Conservation (phyloP, 2,329 filamentous ascomycete species). For the Sclerotinia borealis region DNA sequence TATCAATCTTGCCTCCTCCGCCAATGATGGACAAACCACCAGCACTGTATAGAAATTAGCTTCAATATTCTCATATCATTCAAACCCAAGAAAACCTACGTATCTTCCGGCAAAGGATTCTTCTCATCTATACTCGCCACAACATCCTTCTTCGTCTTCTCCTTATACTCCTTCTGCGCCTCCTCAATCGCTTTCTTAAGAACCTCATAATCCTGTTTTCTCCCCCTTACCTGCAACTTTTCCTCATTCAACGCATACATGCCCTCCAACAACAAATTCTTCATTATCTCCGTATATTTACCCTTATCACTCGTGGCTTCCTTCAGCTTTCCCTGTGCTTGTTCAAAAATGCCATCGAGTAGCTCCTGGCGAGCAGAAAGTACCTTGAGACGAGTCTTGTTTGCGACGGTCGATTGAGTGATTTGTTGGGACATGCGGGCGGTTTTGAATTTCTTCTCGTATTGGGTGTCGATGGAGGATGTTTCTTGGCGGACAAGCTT, state of each 20-base stretch:
- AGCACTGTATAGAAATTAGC: conserved; percentile 48
- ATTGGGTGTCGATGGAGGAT: conserved; percentile 80
- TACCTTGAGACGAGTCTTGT: conserved; percentile 89
- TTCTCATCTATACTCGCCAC: conserved; percentile 69
- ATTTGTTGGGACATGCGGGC: conserved; percentile 98
- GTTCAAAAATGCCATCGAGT: conserved; percentile 82
- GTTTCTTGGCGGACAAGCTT: conserved; percentile 97
- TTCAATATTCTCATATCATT: neutral
- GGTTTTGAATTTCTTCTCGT: conserved; percentile 99
- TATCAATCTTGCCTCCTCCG: conserved; percentile 86
- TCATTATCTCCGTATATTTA: conserved; percentile 71
- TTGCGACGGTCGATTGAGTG: conserved; percentile 89
- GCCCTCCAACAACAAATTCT: conserved; percentile 80
- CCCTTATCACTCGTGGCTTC: conserved; percentile 60
- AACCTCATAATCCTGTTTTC: conserved; percentile 71
- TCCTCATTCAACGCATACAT: conserved; percentile 82
- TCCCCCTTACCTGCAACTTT: conserved; percentile 65
- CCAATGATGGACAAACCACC: conserved; percentile 79
- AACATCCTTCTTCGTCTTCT: conserved; percentile 63
- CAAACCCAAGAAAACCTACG: conserved; percentile 51
- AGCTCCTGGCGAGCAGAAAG: conserved; percentile 83
- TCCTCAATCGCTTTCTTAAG: conserved; percentile 73
- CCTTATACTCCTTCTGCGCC: conserved; percentile 79
- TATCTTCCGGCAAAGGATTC: conserved; percentile 71
- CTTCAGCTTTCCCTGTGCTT: conserved; percentile 65